A percentile compares a stretch with the other conserved stretches of the same genome.
phyloP scores from a whole-genome alignment of 179 eudicot species.

The Beta macrorhiza region DNA sequence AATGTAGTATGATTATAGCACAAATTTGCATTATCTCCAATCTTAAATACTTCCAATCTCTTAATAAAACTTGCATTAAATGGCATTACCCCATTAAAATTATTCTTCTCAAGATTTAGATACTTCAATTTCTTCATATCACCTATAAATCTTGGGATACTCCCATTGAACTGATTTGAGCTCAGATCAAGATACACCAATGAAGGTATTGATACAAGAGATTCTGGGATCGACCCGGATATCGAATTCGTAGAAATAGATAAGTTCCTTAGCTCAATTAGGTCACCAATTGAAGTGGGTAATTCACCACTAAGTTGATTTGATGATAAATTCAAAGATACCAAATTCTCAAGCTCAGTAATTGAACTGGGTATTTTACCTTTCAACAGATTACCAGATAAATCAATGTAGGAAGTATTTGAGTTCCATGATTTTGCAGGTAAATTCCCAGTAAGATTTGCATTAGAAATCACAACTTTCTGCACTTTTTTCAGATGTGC shows the following conservation, averaged over 20 bases:
- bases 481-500: conserved; percentile 33
- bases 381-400: conserved; percentile 49
- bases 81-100: conserved; percentile 80
- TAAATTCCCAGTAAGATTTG: conserved; percentile 55
- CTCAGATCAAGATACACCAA: conserved; percentile 70
- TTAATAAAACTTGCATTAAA: conserved; percentile 70
- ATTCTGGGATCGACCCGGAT: conserved; percentile 63
- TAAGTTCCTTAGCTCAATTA: conserved; percentile 44
- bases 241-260: conserved; percentile 58
- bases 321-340: conserved; percentile 48
- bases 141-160: conserved; percentile 56
- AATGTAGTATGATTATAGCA: conserved; percentile 65
- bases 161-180: conserved; percentile 69
- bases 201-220: conserved; percentile 41
- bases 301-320: conserved; percentile 56
- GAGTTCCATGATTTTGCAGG: conserved; percentile 60
- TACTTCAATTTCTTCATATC: conserved; percentile 60
- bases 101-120: conserved; percentile 73
- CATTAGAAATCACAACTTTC: conserved; percentile 43
- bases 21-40: conserved; percentile 64
- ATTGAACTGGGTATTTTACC: conserved; percentile 57
- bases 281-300: conserved; percentile 68
- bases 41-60: conserved; percentile 54
- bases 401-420: conserved; percentile 55
- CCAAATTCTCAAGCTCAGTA: conserved; percentile 46